A percentile compares a stretch with the other conserved stretches of the same genome.
phyloP scores from a whole-genome alignment of 2,329 filamentous ascomycete species.

The Epichloe aotearoae region DNA sequence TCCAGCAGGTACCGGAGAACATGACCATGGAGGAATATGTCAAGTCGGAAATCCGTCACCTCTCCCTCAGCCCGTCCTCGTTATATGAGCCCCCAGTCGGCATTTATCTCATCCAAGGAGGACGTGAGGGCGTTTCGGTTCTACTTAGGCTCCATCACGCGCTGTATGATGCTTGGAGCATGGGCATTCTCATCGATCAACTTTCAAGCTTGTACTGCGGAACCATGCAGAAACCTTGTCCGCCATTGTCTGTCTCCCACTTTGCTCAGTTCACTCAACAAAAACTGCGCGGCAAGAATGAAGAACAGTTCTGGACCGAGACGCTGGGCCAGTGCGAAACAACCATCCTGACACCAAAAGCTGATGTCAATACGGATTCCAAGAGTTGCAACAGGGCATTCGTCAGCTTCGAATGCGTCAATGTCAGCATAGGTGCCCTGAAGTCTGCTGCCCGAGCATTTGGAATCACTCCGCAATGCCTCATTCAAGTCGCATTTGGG shows the following conservation, averaged over 20 bases:
- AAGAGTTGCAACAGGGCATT: not conserved
- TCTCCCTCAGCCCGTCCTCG: not conserved
- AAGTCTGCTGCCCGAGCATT: conserved; percentile 2
- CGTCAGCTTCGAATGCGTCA: conserved; percentile 1
- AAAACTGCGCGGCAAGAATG: not conserved
- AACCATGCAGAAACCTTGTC: no score
- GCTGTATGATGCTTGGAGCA: not conserved
- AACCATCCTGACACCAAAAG: not conserved
- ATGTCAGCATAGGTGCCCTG: conserved; percentile 1
- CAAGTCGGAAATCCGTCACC: not conserved
- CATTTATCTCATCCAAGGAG: not conserved
- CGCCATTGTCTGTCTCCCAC: not conserved
- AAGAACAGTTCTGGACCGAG: not conserved
- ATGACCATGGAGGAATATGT: not conserved
- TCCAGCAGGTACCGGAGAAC: not conserved
- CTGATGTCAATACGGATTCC: not conserved
- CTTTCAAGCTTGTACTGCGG: not conserved
- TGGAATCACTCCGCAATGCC: conserved; percentile 2
- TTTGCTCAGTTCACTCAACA: not conserved
- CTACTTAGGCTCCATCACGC: not conserved
- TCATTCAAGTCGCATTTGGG: conserved; percentile 5
- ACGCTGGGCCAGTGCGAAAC: not conserved
- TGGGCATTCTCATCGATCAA: not conserved
- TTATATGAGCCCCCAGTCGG: not conserved
- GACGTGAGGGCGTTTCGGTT: not conserved